These are phyloP conservation scores for Cladosporium cucumerinum DNA, from an alignment of 2,329 filamentous ascomycete genomes.

Conservation along the genomic window DNA sequence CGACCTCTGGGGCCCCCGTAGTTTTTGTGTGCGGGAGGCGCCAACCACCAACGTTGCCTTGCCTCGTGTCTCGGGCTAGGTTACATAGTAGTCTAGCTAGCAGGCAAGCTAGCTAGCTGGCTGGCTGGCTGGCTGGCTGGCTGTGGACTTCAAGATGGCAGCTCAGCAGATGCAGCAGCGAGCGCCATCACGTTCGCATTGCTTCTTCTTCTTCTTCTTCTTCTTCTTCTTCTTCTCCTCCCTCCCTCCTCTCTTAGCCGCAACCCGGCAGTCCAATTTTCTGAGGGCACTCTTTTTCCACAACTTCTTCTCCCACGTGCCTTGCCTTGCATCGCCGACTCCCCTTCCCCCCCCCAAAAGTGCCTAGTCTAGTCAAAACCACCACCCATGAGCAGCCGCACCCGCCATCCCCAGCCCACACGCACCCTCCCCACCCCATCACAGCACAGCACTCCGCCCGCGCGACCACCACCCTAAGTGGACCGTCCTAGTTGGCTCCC, in stretches of 20 bases:
- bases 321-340: not conserved
- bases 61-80: not conserved
- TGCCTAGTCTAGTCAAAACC: not conserved
- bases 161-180: not conserved
- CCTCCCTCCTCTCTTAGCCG: not conserved
- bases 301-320: no score
- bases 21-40: not conserved
- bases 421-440: constrained; percentile 7
- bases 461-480: constrained; percentile 12
- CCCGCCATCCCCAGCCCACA: constrained; percentile 5
- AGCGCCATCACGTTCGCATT: not conserved
- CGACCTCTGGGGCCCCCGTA: not conserved
- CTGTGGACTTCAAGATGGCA: not conserved
- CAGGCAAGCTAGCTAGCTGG: not conserved
- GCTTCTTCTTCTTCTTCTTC: no score
- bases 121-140: not conserved
- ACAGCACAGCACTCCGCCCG: constrained; percentile 1
- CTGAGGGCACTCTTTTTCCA: not conserved
- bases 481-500: not conserved
- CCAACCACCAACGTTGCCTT: constrained; percentile 6
- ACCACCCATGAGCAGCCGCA: constrained; percentile 3
- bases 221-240: no score
- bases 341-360: not conserved
- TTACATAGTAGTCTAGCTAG: no score
- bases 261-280: constrained; percentile 10